Evolutionary conservation across 2,329 filamentous ascomycete genomes (phyloP).

Genomic region (Botrytis elliptica): DNA sequence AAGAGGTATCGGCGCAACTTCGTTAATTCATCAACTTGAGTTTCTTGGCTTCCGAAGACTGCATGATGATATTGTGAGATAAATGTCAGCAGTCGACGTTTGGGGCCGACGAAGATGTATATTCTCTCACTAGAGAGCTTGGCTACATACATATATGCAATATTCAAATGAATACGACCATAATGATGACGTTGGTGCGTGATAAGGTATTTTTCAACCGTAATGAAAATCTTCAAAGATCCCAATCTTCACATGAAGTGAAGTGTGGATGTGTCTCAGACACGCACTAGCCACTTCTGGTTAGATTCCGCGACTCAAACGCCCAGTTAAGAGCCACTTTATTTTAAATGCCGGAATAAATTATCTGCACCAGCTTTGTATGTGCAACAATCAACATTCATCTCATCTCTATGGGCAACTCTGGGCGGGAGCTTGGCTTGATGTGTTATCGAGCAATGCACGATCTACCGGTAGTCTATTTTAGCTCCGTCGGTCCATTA

Average conservation of each 20-base stretch:
- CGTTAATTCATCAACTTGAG: constrained; percentile 12
- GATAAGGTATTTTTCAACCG: background rate
- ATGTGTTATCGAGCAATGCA: background rate
- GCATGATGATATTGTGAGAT: constrained; percentile 4
- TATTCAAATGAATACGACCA: constrained; percentile 1
- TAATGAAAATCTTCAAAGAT: constrained; percentile 15
- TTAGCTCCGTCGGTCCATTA: background rate
- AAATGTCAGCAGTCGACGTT: background rate
- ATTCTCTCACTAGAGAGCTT: constrained; percentile 19
- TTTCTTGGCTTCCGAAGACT: constrained; percentile 15
- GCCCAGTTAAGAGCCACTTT: background rate
- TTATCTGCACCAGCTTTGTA: background rate
- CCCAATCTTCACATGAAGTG: constrained; percentile 11
- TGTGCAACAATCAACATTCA: background rate
- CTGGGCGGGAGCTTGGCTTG: background rate
- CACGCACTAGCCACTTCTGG: background rate
- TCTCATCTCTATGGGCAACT: background rate
- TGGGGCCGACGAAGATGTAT: background rate
- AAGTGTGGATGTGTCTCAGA: background rate
- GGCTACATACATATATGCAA: constrained; percentile 10
- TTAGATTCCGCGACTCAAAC: background rate
- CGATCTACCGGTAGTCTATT: constrained; percentile 7
- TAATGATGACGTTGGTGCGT: background rate
- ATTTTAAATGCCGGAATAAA: background rate
- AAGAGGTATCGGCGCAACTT: constrained; percentile 8